Conservation (phyloP, 73 alveolate species). For the Stentor coeruleus region DNA sequence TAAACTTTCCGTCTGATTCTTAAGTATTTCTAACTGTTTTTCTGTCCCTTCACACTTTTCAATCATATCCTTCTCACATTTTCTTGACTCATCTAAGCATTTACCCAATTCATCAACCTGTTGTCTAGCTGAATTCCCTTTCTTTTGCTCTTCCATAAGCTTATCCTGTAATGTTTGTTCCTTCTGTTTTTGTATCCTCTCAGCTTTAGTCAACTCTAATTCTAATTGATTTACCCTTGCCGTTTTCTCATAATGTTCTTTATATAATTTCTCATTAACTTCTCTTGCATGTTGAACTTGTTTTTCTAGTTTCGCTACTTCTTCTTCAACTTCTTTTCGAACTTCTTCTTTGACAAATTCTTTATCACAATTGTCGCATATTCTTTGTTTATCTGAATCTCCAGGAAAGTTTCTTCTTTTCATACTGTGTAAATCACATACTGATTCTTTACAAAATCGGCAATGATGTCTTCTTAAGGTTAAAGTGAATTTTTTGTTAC, state of each 20-base stretch:
- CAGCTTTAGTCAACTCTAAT: constrained; percentile 10
- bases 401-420: constrained; percentile 8
- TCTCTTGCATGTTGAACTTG: constrained; percentile 13
- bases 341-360: constrained; percentile 6
- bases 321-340: constrained; percentile 22
- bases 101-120: constrained; percentile 5
- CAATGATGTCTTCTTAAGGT: constrained; percentile 22
- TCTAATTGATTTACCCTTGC: constrained; percentile 3
- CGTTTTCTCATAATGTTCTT: constrained; percentile 8
- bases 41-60: constrained; percentile 1
- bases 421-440: constrained; percentile 13
- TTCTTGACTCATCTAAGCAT: neutral
- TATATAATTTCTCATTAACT: neutral
- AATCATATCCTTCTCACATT: constrained; percentile 4
- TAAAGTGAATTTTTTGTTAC: neutral
- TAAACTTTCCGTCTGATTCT: neutral
- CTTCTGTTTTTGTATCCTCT: constrained; percentile 1
- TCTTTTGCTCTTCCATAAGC: neutral
- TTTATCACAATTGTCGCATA: constrained; percentile 17
- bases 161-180: constrained; percentile 23
- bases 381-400: constrained; percentile 9
- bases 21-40: neutral
- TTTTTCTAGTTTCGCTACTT: neutral
- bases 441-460: constrained; percentile 22
- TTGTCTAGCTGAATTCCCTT: neutral